Evolutionary conservation across 2,329 filamentous ascomycete genomes (phyloP).

Genomic region (Fusarium sp.): DNA sequence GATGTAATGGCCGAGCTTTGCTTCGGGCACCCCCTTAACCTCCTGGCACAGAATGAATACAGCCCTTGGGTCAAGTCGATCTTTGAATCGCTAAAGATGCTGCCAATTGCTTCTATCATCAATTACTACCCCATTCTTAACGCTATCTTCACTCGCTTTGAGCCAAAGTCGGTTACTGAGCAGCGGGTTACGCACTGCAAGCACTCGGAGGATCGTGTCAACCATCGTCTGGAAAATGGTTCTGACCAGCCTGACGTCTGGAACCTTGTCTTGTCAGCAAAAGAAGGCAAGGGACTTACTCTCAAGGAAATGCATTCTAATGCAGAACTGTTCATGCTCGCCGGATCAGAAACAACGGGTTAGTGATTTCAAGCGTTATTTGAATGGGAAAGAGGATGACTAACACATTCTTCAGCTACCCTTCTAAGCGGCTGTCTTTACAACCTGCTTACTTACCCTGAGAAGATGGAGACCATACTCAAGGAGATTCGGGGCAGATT

Average conservation of each 20-base stretch:
- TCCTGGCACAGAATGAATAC: slow-evolving; percentile 44
- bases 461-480: slow-evolving; percentile 8
- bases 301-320: slow-evolving; percentile 30
- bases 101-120: slow-evolving; percentile 4
- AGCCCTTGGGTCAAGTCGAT: slow-evolving; percentile 49
- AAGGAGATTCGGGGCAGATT: slow-evolving; percentile 8
- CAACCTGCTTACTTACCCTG: not conserved
- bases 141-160: not conserved
- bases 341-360: slow-evolving; percentile 33
- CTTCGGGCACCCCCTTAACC: slow-evolving; percentile 49
- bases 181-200: slow-evolving; percentile 23
- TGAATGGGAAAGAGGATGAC: accelerated
- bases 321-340: slow-evolving; percentile 28
- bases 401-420: not conserved
- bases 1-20: slow-evolving; percentile 49
- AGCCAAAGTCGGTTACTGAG: slow-evolving; percentile 14
- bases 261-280: slow-evolving; percentile 21
- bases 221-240: slow-evolving; percentile 7
- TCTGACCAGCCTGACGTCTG: slow-evolving; percentile 31
- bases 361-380: not conserved
- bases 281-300: slow-evolving; percentile 27
- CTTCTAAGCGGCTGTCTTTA: slow-evolving; percentile 13
- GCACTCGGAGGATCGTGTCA: slow-evolving; percentile 17
- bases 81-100: slow-evolving; percentile 33
- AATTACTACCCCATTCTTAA: slow-evolving; percentile 26